Conservation (phyloP, 2,329 filamentous ascomycete species). For the Pseudogymnoascus sp. region DNA sequence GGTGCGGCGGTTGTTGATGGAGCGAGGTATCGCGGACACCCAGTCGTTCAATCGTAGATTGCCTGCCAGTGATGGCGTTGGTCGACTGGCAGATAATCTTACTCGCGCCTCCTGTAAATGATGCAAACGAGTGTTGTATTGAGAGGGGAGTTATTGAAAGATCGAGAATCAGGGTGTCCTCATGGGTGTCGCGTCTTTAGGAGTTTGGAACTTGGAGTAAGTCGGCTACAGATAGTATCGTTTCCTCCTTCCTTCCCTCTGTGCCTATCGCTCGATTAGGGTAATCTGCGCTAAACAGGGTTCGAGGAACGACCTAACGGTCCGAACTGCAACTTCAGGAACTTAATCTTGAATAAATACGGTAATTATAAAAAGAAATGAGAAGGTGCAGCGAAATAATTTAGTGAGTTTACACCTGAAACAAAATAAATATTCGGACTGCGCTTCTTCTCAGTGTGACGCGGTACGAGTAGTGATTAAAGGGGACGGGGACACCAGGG, state of each 20-base stretch:
- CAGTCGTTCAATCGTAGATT: slow-evolving; percentile 8
- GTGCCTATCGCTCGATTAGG: slow-evolving; percentile 6
- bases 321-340: background rate
- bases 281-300: slow-evolving; percentile 4
- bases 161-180: slow-evolving; percentile 1
- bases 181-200: slow-evolving; percentile 6
- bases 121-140: slow-evolving; percentile 7
- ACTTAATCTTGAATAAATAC: background rate
- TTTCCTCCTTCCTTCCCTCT: slow-evolving; percentile 8
- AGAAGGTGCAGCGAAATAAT: background rate
- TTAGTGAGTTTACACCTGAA: slow-evolving; percentile 1
- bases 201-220: slow-evolving; percentile 4
- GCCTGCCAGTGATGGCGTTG: slow-evolving; percentile 5
- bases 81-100: slow-evolving; percentile 6
- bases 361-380: background rate
- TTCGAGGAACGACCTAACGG: slow-evolving; percentile 5
- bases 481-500: background rate
- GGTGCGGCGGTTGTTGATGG: slow-evolving; percentile 1
- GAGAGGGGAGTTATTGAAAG: slow-evolving; percentile 4
- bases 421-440: background rate
- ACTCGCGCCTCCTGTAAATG: slow-evolving; percentile 6
- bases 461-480: slow-evolving; percentile 4
- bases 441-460: background rate
- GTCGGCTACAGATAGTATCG: slow-evolving; percentile 6
- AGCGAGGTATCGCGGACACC: slow-evolving; percentile 7